Base-by-base conservation (phyloP, 2,329 filamentous ascomycete genomes). In the Fusarium lyarnte region DNA sequence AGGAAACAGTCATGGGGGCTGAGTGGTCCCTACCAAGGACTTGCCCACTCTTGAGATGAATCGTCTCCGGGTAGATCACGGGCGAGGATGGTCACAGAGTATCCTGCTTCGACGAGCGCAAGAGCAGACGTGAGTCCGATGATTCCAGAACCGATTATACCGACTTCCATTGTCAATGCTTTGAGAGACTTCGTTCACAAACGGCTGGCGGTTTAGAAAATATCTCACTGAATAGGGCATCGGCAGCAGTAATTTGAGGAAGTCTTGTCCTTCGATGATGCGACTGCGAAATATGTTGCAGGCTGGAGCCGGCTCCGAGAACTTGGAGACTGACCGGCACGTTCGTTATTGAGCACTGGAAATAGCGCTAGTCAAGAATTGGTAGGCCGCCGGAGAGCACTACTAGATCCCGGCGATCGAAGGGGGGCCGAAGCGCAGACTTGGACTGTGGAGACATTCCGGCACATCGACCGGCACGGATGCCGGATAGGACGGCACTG, bases 171-270 rank as follows among this genome's bases (percentile, higher is more conserved):
- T 25, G 10, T 25, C 10, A 43, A 25, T 25, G 13, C 8, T 16
- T 11, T 16, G 0, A 10, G n/a, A 0, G 10, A 4, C 21, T 16
- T 16, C 14, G 7, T 41, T 41, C 14, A 10, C 8, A 41, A 10
- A 16, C 6, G 5, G 4, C 10, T 14, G n/a, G 13, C 13, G 13
- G 13, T n/a, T n/a, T 14, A 21, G 1, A 9, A n/a, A 16, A 9
- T 13, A 41, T n/a, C 2, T 8, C 21, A 41, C 5, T 8, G 8
- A 16, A 9, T 14, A 8, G 21, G 21, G n/a, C 8, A 8, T 6
- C n/a, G 3, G n/a, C 6, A 7, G 14, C 14, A 16, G n/a, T 23
- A 10, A 10, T 41, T 41, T 41, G 13, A 23, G 13, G 6, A 16
- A 16, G 23, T 39, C 21, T 13, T 10, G 14, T 23, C 39, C 2